phyloP scores from a whole-genome alignment of 176 grass and related monocot species.

The Oryza rufipogon region DNA sequence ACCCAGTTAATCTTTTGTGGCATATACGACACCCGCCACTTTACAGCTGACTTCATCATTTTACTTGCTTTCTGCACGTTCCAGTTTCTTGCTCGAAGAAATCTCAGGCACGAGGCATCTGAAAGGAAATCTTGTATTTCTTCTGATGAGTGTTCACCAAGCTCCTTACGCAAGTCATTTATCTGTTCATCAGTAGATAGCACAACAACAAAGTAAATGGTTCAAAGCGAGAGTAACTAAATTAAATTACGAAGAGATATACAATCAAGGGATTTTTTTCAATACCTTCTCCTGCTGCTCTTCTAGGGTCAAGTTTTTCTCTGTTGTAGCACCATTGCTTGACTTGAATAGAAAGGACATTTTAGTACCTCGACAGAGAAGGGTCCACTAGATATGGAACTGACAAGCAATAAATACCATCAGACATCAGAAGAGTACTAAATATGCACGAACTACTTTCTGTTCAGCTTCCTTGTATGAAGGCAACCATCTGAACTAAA shows the following conservation, averaged over 20 bases:
- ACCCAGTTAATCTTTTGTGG: slow-evolving; percentile 75
- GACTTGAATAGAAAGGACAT: slow-evolving; percentile 66
- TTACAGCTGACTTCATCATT: slow-evolving; percentile 68
- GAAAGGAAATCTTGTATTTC: slow-evolving; percentile 57
- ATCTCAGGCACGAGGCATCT: slow-evolving; percentile 56
- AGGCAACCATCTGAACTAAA: neutral
- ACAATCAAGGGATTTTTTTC: neutral
- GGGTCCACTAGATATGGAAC: slow-evolving; percentile 10
- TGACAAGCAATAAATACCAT: slow-evolving; percentile 2
- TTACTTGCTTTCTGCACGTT: slow-evolving; percentile 73
- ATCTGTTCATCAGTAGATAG: slow-evolving; percentile 46
- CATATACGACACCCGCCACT: slow-evolving; percentile 68
- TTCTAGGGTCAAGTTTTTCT: slow-evolving; percentile 43
- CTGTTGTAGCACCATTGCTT: slow-evolving; percentile 40
- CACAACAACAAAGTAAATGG: slow-evolving; percentile 3
- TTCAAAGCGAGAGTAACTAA: neutral
- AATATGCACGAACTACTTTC: neutral
- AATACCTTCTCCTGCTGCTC: slow-evolving; percentile 60
- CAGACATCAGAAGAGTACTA: neutral
- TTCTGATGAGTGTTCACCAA: slow-evolving; percentile 41
- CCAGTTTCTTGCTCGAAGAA: slow-evolving; percentile 75
- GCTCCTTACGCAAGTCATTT: slow-evolving; percentile 63
- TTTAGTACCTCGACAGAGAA: slow-evolving; percentile 9
- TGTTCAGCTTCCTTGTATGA: neutral
- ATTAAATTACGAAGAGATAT: neutral